Evolutionary conservation across 2,329 filamentous ascomycete species (phyloP).

Genomic region (Phyllosticta citribraziliensis): DNA sequence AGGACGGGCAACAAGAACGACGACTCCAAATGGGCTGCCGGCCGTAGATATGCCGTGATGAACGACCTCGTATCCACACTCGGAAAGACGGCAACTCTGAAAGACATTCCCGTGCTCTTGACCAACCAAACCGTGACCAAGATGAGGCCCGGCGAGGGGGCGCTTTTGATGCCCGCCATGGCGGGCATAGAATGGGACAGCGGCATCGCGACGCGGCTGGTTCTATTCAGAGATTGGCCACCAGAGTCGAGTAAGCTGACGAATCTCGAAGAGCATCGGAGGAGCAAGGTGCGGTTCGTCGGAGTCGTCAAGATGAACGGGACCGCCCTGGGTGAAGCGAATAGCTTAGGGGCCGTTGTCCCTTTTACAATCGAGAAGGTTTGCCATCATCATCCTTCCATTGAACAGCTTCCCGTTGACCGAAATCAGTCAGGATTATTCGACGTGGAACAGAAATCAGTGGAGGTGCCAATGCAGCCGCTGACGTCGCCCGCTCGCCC

Average conservation of each 20-base stretch:
- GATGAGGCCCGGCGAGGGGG: slow-evolving; percentile 56
- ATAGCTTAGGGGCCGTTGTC: slow-evolving; percentile 41
- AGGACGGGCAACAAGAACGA: slow-evolving; percentile 35
- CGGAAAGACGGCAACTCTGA: slow-evolving; percentile 63
- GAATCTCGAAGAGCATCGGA: slow-evolving; percentile 20
- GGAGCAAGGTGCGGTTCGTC: slow-evolving; percentile 29
- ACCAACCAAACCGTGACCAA: slow-evolving; percentile 76
- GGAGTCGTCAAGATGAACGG: slow-evolving; percentile 37
- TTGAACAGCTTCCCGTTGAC: slow-evolving; percentile 24
- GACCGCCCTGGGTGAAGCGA: slow-evolving; percentile 29
- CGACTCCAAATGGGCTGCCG: slow-evolving; percentile 38
- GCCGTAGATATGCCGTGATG: slow-evolving; percentile 50
- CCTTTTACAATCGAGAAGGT: slow-evolving; percentile 36
- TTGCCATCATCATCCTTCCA: not conserved
- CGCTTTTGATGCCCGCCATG: slow-evolving; percentile 65
- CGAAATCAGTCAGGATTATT: slow-evolving; percentile 22
- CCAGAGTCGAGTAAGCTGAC: slow-evolving; percentile 20
- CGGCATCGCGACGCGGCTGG: slow-evolving; percentile 61
- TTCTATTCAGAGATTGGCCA: slow-evolving; percentile 65
- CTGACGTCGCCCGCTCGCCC: slow-evolving; percentile 23
- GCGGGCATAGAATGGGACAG: slow-evolving; percentile 72
- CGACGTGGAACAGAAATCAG: slow-evolving; percentile 15
- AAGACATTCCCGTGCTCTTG: slow-evolving; percentile 63
- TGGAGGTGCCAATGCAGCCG: not conserved
- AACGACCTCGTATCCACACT: slow-evolving; percentile 51